These are phyloP conservation scores for Nepenthes gracilis DNA, from an alignment of 148 eudicot genomes.

Conservation along the genomic window DNA sequence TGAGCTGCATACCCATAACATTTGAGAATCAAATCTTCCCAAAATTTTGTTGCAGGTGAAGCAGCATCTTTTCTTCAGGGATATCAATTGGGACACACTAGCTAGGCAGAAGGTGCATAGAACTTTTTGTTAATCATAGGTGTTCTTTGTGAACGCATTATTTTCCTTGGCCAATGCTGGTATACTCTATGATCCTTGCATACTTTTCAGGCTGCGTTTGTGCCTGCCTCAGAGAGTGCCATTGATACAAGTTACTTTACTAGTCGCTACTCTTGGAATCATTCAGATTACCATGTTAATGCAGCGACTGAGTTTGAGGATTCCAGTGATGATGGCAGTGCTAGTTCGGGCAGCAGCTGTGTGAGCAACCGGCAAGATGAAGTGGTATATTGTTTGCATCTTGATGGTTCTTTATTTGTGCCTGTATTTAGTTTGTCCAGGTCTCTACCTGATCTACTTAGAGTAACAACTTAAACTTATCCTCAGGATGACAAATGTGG, in stretches of 20 bases:
- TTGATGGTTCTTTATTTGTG: not conserved
- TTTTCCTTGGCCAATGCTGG: not conserved
- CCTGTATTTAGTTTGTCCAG: not conserved
- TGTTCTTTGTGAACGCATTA: not conserved
- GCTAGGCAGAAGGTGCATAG: conserved; percentile 86
- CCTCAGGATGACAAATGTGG: conserved; percentile 76
- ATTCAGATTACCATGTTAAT: conserved; percentile 70
- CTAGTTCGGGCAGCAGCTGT: conserved; percentile 77
- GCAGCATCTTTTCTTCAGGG: conserved; percentile 85
- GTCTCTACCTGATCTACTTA: not conserved
- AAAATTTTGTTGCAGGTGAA: conserved; percentile 55
- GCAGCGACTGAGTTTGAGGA: conserved; percentile 70
- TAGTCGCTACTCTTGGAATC: conserved; percentile 85
- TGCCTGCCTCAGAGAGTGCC: conserved; percentile 89
- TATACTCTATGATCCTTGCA: conserved; percentile 8
- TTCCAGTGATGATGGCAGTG: conserved; percentile 70
- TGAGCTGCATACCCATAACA: not conserved
- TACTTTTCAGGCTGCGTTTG: conserved; percentile 86
- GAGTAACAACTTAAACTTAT: not conserved
- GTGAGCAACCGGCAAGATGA: conserved; percentile 81
- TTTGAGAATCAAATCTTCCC: not conserved
- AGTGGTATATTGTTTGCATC: conserved; percentile 28
- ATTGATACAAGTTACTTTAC: conserved; percentile 93
- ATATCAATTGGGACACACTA: conserved; percentile 97
- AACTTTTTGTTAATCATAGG: not conserved